Percentiles rank a stretch among this genome's conserved stretches.
phyloP scores from a whole-genome alignment of 441 rosid genomes.

The Monsonia emarginata region DNA sequence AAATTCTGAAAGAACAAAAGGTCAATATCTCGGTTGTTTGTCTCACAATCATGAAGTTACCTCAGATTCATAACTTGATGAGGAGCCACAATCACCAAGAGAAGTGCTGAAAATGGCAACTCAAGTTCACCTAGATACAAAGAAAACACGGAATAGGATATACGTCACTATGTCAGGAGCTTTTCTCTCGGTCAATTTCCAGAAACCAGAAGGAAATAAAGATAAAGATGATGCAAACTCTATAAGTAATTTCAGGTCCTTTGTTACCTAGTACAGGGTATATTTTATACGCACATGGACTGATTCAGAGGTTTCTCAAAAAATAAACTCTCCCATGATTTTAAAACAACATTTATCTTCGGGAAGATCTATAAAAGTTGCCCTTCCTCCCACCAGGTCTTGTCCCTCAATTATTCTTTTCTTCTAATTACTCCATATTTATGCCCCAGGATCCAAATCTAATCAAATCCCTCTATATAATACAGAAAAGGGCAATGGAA shows the following conservation, averaged over 20 bases:
- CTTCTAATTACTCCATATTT: too few species aligned
- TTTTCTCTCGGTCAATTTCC: too few species aligned
- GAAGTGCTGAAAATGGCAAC: slow-evolving; percentile 61
- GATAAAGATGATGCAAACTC: neutral
- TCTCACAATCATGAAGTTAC: slow-evolving; percentile 16
- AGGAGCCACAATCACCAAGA: slow-evolving; percentile 69
- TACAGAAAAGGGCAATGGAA: neutral
- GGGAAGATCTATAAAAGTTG: neutral
- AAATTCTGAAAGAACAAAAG: neutral
- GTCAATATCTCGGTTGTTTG: neutral
- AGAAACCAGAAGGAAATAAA: neutral
- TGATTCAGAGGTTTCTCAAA: too few species aligned
- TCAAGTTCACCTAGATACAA: slow-evolving; percentile 70
- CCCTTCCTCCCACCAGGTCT: neutral
- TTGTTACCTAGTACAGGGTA: too few species aligned
- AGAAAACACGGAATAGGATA: neutral
- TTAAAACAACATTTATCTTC: neutral
- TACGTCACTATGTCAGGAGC: too few species aligned
- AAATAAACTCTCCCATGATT: neutral
- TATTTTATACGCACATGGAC: too few species aligned
- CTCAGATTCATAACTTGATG: slow-evolving; percentile 50
- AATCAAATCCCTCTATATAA: too few species aligned
- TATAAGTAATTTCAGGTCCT: neutral
- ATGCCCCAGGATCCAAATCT: neutral
- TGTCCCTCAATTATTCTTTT: neutral